Conservation (phyloP, 345 rosid species). For the Brassica cretica region DNA sequence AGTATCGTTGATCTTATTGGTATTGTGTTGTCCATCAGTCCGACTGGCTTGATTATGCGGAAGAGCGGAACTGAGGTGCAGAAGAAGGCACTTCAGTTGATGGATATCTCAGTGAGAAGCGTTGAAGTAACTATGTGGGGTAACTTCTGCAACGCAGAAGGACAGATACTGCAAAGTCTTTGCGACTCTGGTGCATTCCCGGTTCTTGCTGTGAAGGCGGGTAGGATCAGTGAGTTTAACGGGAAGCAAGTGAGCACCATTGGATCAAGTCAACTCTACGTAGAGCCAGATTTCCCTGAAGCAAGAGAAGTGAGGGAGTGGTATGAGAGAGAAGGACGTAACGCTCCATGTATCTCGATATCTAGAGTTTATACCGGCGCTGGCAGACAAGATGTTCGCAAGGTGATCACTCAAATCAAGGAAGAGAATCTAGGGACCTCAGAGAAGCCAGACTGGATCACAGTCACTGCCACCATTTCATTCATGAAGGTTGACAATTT, state of each 20-base stretch:
- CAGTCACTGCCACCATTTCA: slow-evolving; percentile 60
- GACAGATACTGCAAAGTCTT: slow-evolving; percentile 65
- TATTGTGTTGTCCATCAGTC: slow-evolving; percentile 61
- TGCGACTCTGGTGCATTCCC: slow-evolving; percentile 86
- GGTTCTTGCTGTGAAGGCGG: slow-evolving; percentile 75
- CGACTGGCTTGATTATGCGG: slow-evolving; percentile 60
- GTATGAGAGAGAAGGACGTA: slow-evolving; percentile 76
- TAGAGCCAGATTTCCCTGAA: slow-evolving; percentile 79
- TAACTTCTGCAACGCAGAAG: slow-evolving; percentile 65
- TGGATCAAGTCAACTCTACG: slow-evolving; percentile 64
- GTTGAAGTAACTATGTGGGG: slow-evolving; percentile 93
- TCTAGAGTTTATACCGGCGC: slow-evolving; percentile 61
- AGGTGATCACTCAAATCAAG: slow-evolving; percentile 78
- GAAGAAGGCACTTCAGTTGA: slow-evolving; percentile 75
- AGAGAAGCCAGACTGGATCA: slow-evolving; percentile 92
- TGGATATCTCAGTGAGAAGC: slow-evolving; percentile 82
- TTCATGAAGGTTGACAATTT: slow-evolving; percentile 73
- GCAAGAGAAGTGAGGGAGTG: slow-evolving; percentile 66
- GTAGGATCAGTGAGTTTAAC: slow-evolving; percentile 73
- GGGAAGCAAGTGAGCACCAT: slow-evolving; percentile 84
- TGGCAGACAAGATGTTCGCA: slow-evolving; percentile 57
- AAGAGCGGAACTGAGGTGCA: slow-evolving; percentile 75
- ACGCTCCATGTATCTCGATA: slow-evolving; percentile 57
- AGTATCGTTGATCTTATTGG: slow-evolving; percentile 69
- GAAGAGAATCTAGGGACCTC: slow-evolving; percentile 91